Base-by-base conservation (phyloP, 352 stramenopile genomes). In the Pythium brachiatum region DNA sequence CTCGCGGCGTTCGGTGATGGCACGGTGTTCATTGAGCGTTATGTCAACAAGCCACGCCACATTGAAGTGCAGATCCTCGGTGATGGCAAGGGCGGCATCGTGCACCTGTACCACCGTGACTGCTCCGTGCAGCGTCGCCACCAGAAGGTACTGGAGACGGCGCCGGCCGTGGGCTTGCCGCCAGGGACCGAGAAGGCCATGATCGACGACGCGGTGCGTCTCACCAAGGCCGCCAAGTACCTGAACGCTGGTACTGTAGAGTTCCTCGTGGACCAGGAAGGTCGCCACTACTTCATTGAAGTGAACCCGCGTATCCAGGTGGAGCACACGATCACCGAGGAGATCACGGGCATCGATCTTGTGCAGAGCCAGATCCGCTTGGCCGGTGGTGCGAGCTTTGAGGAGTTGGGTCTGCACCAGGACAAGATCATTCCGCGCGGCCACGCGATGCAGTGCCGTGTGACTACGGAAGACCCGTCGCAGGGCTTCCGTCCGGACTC, bases 261-360 rank as follows among this genome's bases (percentile, higher is more conserved):
- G 81, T 99, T 99, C 69, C 80, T 99, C 2, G 85, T 99, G 53
- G 96, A 99, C 74, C 86, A 98, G 69, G 44, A 88, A 69, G 70
- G 79, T 20, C 78, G 82, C 36, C 87, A 97, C 79, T 98, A 97
- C 81, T 99, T 99, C 71, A 98, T 99, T 61, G 97, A 99, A 84
- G 95, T 99, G 62, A 99, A 99, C 77, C 96, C 97, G 16, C 92
- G 97, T 55, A 90, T 99, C 51, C 97, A 99, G 75, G 95, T 98
- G 5, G 90, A 97, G 70, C 89, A 97, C 74, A 95, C 89, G 54
- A 92, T 98, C 73, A 97, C 90, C 27, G 90, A 97, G 61, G 76
- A 97, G 69, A 96, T 98, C 64, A 98, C 89, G 32, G 89, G 89
- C 58, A 88, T 99, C 51, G 96, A 99, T 69, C 83, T 99, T 44